phyloP scores from a whole-genome alignment of 306 rosid species.

The Oemleria cerasiformis region DNA sequence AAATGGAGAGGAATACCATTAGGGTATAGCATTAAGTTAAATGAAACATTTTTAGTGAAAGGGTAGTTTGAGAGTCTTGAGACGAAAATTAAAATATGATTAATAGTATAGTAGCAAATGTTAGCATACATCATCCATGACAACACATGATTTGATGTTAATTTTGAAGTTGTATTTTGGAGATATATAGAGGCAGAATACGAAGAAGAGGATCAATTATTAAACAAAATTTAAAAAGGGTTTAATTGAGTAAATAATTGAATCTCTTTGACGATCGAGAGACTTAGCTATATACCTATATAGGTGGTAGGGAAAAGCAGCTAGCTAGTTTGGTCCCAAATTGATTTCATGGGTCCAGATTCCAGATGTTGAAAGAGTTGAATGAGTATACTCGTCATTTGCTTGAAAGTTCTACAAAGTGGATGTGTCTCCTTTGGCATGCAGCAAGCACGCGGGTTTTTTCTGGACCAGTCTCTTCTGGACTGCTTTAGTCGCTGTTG shows the following conservation, averaged over 20 bases:
- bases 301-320: too few species aligned
- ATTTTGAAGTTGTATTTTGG: background rate
- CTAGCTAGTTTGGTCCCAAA: constrained; percentile 8
- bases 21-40: too few species aligned
- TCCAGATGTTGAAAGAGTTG: background rate
- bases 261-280: too few species aligned
- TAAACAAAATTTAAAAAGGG: background rate
- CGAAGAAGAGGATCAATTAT: too few species aligned
- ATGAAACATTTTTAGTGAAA: too few species aligned
- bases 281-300: too few species aligned
- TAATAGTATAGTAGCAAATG: too few species aligned
- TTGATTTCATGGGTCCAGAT: constrained; percentile 29
- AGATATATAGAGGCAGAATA: background rate
- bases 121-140: constrained; percentile 26
- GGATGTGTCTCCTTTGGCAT: background rate
- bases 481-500: background rate
- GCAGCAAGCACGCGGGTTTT: background rate
- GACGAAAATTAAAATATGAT: too few species aligned
- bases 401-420: background rate
- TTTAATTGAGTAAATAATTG: background rate
- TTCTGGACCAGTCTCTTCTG: background rate
- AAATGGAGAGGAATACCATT: too few species aligned
- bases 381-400: too few species aligned
- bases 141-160: background rate
- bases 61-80: too few species aligned